Conservation (phyloP, 495 filamentous ascomycete genomes). For the Lophiostoma macrostomum region DNA sequence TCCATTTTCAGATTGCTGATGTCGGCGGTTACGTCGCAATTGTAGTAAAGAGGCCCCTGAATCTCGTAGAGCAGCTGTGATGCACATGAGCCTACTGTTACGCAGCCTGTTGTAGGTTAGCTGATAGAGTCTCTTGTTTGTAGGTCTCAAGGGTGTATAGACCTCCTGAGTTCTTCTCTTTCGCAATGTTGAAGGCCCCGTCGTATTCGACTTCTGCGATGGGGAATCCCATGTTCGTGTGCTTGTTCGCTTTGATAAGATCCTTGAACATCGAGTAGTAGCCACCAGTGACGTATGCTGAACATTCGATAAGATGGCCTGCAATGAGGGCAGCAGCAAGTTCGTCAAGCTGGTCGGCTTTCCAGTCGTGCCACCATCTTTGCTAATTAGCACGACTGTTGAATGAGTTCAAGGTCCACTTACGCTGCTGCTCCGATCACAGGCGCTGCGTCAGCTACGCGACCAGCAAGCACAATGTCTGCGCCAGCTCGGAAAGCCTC, state of each 20-base stretch:
- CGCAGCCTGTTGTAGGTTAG: conserved; percentile 3
- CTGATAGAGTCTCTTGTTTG: not conserved
- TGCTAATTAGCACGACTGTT: not conserved
- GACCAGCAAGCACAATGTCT: conserved; percentile 37
- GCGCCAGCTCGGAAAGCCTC: conserved; percentile 35
- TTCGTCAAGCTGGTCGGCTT: conserved; percentile 27
- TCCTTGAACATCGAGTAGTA: conserved; percentile 35
- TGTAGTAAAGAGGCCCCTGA: conserved; percentile 37
- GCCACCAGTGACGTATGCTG: conserved; percentile 34
- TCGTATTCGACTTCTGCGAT: conserved; percentile 33
- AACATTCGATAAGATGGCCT: conserved; percentile 39
- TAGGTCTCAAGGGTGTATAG: too few relatives aligned
- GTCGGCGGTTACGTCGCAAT: conserved; percentile 40
- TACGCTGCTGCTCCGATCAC: conserved; percentile 37
- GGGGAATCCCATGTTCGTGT: conserved; percentile 34
- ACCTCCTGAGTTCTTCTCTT: conserved; percentile 33
- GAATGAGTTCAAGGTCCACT: not conserved
- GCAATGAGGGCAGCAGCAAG: conserved; percentile 35
- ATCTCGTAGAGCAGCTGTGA: conserved; percentile 41
- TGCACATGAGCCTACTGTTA: conserved; percentile 29
- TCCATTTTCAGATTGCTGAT: conserved; percentile 38
- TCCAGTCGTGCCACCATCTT: conserved; percentile 39
- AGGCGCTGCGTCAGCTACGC: conserved; percentile 37
- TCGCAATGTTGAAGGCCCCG: conserved; percentile 31
- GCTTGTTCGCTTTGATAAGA: conserved; percentile 27